phyloP scores from a whole-genome alignment of 305 asterid genomes.

The Fraxinus sp. region DNA sequence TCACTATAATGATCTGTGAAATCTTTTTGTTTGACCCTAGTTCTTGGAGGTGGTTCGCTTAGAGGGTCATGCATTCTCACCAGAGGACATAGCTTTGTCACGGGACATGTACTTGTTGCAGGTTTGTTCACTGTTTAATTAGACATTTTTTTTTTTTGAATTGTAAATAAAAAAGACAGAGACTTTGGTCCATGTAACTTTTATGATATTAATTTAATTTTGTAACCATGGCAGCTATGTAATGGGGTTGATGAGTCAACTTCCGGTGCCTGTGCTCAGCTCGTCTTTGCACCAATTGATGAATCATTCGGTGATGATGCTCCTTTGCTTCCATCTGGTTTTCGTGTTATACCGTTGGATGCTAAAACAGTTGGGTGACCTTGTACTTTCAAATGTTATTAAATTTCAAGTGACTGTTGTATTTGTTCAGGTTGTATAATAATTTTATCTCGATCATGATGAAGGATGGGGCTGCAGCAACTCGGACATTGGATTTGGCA shows the following conservation, averaged over 20 bases:
- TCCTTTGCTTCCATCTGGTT: constrained; percentile 85
- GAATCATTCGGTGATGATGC: constrained; percentile 94
- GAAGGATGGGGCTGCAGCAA: constrained; percentile 67
- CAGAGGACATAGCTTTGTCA: constrained; percentile 77
- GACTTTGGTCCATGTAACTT: neutral
- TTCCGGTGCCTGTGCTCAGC: constrained; percentile 84
- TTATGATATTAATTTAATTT: constrained; percentile 11
- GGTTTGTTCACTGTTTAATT: constrained; percentile 32
- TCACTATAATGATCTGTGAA: neutral
- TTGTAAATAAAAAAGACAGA: neutral
- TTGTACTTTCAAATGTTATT: neutral
- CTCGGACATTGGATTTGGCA: constrained; percentile 80
- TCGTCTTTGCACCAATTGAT: constrained; percentile 88
- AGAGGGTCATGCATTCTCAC: constrained; percentile 82
- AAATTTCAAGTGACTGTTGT: neutral
- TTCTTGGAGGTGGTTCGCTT: constrained; percentile 88
- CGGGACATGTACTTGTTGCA: constrained; percentile 88
- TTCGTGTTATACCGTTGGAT: constrained; percentile 87
- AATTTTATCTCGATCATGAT: neutral
- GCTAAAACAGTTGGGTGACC: constrained; percentile 72
- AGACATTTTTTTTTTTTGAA: neutral
- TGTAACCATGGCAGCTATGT: constrained; percentile 53
- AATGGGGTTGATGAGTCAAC: constrained; percentile 74
- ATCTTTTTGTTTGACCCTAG: constrained; percentile 25
- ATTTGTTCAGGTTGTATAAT: neutral